Percentiles rank a stretch among this genome's conserved stretches.
phyloP scores from a whole-genome alignment of 2,329 filamentous ascomycete species.

The Epicoccum sorghinum region DNA sequence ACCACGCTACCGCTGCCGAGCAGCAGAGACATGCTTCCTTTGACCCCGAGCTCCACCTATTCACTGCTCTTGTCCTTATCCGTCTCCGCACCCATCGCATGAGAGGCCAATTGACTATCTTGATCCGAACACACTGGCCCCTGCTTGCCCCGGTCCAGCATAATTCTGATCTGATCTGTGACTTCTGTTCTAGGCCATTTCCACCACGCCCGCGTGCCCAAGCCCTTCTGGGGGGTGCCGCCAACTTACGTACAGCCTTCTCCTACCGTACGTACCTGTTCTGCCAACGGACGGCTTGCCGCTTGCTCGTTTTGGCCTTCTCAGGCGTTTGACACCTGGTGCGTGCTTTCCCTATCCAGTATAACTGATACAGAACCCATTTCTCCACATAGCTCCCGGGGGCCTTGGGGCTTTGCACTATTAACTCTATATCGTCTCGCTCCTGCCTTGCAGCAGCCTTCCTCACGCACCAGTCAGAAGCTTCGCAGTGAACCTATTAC shows the following conservation, averaged over 20 bases:
- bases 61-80: constrained; percentile 28
- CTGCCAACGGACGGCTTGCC: constrained; percentile 29
- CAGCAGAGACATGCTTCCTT: constrained; percentile 39
- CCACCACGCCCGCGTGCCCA: constrained; percentile 23
- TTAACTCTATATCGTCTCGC: constrained; percentile 13
- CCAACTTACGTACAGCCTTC: constrained; percentile 39
- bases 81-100: constrained; percentile 35
- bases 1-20: constrained; percentile 34
- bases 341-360: constrained; percentile 37
- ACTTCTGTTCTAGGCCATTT: constrained; percentile 34
- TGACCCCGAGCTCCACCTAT: constrained; percentile 25
- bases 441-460: constrained; percentile 9
- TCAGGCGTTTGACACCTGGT: constrained; percentile 39
- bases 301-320: constrained; percentile 32
- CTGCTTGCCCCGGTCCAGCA: constrained; percentile 24
- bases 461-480: constrained; percentile 20
- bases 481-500: constrained; percentile 18
- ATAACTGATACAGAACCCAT: constrained; percentile 34
- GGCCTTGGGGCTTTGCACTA: constrained; percentile 15
- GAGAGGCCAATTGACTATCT: constrained; percentile 36
- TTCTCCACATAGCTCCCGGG: constrained; percentile 38
- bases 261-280: constrained; percentile 25
- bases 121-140: constrained; percentile 31
- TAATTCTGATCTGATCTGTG: constrained; percentile 20
- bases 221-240: constrained; percentile 30